Base-by-base conservation (phyloP, 371 early-diverging fungal genomes). In the Mortierella sp. region DNA sequence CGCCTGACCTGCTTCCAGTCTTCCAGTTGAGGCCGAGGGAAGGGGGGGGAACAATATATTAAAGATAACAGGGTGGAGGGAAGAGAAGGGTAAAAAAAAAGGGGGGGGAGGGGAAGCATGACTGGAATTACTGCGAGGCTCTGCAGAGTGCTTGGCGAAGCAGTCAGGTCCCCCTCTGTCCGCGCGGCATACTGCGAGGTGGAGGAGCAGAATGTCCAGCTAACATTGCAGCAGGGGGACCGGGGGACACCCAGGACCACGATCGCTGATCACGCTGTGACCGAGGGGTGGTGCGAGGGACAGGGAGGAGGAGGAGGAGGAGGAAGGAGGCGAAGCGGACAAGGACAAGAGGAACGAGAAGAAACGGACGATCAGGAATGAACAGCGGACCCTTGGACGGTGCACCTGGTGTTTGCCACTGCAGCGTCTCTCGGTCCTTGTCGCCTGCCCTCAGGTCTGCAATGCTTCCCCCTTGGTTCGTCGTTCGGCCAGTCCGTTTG, bases 331-430 rank as follows among this genome's bases (percentile, higher is more conserved):
- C 28, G 48, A 38, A 48, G 58, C 23, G 56, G 26, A 43, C n/a
- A 41, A 49, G 62, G 46, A 34, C 7, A 34, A 10, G 10, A 10
- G 10, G 34, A 34, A 10, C 4, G 27, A 50, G 34, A 10, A 34
- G 34, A 34, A 34, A 10, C 39, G 59, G 47, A 50, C 34, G 48
- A 45, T n/a, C 51, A 30, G 38, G 50, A 47, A 61, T 43, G 34
- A 30, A 50, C 12, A 38, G 43, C n/a, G 34, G 10, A 7, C 34
- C 34, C 34, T 7, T 34, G 34, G 4, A 10, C 34, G 7, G 34
- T 34, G 4, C 34, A 34, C 10, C 34, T 34, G 34, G 7, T 34
- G 34, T 34, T 34, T 34, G 10, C 34, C 34, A 7, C 34, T 10
- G 34, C 34, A 34, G 7, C 34, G 10, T 10, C 34, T 7, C 34